phyloP scores from a whole-genome alignment of 1,139 yeast species.

The Suhomyces kunorum region DNA sequence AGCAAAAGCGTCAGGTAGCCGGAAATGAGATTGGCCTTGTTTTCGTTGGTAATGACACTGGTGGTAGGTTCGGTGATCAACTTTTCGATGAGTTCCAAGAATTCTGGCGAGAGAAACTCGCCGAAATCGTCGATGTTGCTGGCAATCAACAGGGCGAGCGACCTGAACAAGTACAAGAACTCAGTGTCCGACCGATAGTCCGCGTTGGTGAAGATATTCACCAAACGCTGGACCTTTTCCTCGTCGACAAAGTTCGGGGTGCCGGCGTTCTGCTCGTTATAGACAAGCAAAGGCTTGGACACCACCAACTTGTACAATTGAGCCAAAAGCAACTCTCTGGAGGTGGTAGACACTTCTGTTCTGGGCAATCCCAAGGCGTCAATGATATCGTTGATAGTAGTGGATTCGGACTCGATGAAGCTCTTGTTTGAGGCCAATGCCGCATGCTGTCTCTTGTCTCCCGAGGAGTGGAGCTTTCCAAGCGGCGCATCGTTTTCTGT shows the following conservation, averaged over 20 bases:
- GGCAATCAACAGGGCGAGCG: constrained; percentile 44
- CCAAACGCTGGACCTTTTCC: constrained; percentile 36
- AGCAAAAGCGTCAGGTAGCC: constrained; percentile 48
- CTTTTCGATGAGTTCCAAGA: constrained; percentile 35
- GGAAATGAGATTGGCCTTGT: constrained; percentile 43
- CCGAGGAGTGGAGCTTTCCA: constrained; percentile 18
- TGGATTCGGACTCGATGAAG: constrained; percentile 38
- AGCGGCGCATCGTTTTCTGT: constrained; percentile 18
- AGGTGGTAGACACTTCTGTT: constrained; percentile 47
- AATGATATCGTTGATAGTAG: constrained; percentile 45
- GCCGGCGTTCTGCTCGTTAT: constrained; percentile 41
- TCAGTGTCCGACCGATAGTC: constrained; percentile 47
- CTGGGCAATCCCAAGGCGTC: constrained; percentile 42
- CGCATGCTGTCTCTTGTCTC: constrained; percentile 31
- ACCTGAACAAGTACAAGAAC: constrained; percentile 43
- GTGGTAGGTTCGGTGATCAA: constrained; percentile 37
- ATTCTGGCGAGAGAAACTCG: constrained; percentile 41
- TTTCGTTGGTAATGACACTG: constrained; percentile 36
- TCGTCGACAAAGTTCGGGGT: constrained; percentile 39
- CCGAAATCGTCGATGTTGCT: constrained; percentile 57
- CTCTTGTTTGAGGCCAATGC: constrained; percentile 35
- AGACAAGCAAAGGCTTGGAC: constrained; percentile 41
- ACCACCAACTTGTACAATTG: constrained; percentile 52
- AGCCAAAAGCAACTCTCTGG: constrained; percentile 53
- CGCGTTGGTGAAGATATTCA: constrained; percentile 32